Percentiles rank a stretch among this genome's conserved stretches.
These are phyloP conservation scores for Dactylellina parvicollis DNA, from an alignment of 2,329 filamentous ascomycete genomes.

Conservation along the genomic window DNA sequence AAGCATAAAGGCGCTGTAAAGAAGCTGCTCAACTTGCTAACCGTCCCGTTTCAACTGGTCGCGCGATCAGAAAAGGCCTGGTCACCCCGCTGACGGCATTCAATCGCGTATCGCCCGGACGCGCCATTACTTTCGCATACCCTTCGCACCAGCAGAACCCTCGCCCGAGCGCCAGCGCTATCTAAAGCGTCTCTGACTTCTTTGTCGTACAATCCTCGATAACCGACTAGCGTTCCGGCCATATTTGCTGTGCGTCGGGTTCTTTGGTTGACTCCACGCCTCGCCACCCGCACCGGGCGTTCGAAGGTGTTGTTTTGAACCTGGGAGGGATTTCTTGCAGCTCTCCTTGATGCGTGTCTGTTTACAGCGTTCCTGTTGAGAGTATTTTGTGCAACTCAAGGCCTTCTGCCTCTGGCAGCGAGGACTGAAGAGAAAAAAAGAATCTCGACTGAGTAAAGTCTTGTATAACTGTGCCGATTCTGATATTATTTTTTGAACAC, in stretches of 20 bases:
- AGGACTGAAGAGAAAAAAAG: too few relatives aligned
- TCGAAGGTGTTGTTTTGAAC: constrained; percentile 2
- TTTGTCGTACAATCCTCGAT: background rate
- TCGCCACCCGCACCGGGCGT: background rate
- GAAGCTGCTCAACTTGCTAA: background rate
- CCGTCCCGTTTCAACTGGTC: constrained; percentile 15
- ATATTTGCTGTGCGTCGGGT: background rate
- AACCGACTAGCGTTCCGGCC: background rate
- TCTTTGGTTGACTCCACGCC: constrained; percentile 2
- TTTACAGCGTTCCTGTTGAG: constrained; percentile 49
- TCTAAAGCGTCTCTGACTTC: background rate
- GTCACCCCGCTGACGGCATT: constrained; percentile 8
- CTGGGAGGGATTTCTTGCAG: constrained; percentile 33
- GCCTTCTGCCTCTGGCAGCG: constrained; percentile 43
- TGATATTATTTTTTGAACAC: constrained; percentile 53
- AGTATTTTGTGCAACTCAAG: constrained; percentile 5
- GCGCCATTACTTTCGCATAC: constrained; percentile 16
- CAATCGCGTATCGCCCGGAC: constrained; percentile 31
- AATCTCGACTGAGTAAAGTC: constrained; percentile 55
- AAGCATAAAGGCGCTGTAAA: background rate
- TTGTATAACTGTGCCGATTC: constrained; percentile 58
- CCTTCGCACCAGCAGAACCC: background rate
- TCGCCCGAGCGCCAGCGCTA: background rate
- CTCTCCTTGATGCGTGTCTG: constrained; percentile 51
- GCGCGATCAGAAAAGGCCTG: constrained; percentile 36